A percentile compares a stretch with the other conserved stretches of the same genome.
phyloP scores from a whole-genome alignment of 1,284 basidiomycete genomes.

The Fomitopsis schrenkii region DNA sequence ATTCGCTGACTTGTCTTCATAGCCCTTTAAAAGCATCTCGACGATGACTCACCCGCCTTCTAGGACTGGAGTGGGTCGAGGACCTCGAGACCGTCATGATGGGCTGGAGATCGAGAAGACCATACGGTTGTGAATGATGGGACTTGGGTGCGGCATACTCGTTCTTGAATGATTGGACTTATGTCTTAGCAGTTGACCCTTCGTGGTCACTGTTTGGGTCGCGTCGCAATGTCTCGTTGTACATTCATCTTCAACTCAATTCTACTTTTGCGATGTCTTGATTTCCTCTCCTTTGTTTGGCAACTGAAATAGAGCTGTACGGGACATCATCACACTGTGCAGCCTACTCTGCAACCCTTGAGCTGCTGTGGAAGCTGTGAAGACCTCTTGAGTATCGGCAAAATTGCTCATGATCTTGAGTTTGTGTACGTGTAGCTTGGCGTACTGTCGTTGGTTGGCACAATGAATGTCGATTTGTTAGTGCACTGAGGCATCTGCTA shows the following conservation, averaged over 20 bases:
- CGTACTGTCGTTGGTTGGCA: no score
- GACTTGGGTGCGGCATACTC: conserved; percentile 83
- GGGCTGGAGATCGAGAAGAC: conserved; percentile 64
- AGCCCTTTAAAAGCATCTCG: conserved; percentile 84
- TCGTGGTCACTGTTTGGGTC: conserved; percentile 64
- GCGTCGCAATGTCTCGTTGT: conserved; percentile 86
- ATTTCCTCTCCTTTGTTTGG: background rate
- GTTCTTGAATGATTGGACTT: conserved; percentile 32
- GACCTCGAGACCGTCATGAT: conserved; percentile 81
- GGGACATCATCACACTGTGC: background rate
- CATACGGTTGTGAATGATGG: conserved; percentile 45
- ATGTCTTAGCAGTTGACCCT: conserved; percentile 44
- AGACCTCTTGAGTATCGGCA: no score
- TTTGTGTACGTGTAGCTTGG: no score
- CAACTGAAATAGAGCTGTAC: background rate
- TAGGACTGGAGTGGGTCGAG: conserved; percentile 71
- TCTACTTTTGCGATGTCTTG: background rate
- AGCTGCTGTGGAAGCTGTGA: no score
- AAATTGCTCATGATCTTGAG: no score
- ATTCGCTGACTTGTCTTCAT: conserved; percentile 2
- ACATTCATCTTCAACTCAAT: conserved; percentile 34
- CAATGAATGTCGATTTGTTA: no score
- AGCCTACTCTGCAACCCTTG: no score
- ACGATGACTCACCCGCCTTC: conserved; percentile 70
- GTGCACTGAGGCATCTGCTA: no score